Conservation (phyloP, 768 basidiomycete species). For the Leccinum disarticulatum region DNA sequence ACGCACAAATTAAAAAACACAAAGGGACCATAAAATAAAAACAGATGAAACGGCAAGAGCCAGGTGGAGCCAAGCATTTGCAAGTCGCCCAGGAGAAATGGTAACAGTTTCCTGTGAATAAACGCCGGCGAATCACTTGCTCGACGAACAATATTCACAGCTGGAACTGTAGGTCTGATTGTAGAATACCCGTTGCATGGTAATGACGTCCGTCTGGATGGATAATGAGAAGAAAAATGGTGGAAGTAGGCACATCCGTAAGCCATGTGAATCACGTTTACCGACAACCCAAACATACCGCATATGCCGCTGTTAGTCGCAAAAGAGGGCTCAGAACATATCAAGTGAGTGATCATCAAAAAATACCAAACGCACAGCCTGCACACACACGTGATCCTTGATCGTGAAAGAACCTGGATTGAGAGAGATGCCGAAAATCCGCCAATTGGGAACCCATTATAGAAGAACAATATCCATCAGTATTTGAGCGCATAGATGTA, state of each 20-base stretch:
- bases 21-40: slow-evolving; percentile 32
- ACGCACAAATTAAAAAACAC: slow-evolving; percentile 65
- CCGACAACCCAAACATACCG: slow-evolving; percentile 22
- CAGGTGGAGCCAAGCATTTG: too few species aligned
- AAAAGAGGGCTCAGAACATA: slow-evolving; percentile 3
- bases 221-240: background rate
- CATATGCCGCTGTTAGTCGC: slow-evolving; percentile 43
- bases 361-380: slow-evolving; percentile 18
- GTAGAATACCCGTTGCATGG: slow-evolving; percentile 73
- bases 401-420: slow-evolving; percentile 78
- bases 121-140: background rate
- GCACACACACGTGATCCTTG: slow-evolving; percentile 65
- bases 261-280: background rate
- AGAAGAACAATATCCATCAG: too few species aligned
- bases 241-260: background rate
- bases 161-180: slow-evolving; percentile 53
- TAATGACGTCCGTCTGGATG: slow-evolving; percentile 61
- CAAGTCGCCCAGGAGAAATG: too few species aligned
- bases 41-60: background rate
- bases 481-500: too few species aligned
- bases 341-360: too few species aligned
- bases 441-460: slow-evolving; percentile 52
- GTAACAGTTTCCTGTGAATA: too few species aligned
- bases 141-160: slow-evolving; percentile 31
- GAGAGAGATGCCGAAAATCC: slow-evolving; percentile 56